Conservation (phyloP, 768 basidiomycete genomes). For the Pulveroboletus frians region DNA sequence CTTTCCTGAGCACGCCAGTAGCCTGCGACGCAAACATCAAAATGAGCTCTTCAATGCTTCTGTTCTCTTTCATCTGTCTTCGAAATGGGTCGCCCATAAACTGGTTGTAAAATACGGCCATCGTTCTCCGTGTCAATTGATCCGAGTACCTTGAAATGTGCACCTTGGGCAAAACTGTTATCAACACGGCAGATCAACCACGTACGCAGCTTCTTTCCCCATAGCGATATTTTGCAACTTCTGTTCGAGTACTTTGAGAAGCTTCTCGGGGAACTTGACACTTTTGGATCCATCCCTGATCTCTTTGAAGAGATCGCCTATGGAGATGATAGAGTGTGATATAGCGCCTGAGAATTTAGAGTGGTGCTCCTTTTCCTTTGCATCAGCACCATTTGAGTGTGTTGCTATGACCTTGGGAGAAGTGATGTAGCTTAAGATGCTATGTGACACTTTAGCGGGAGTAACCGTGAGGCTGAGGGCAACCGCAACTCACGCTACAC, state of each 20-base stretch:
- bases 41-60: constrained; percentile 96
- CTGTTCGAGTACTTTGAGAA: constrained; percentile 85
- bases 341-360: constrained; percentile 63
- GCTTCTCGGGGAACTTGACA: constrained; percentile 91
- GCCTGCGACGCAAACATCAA: constrained; percentile 93
- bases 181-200: constrained; percentile 16
- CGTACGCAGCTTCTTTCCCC: constrained; percentile 87
- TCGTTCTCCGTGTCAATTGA: constrained; percentile 81
- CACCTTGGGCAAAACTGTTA: constrained; percentile 3
- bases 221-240: constrained; percentile 89
- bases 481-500: constrained; percentile 65
- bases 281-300: constrained; percentile 73
- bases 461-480: not conserved
- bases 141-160: constrained; percentile 67
- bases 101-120: constrained; percentile 90
- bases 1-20: constrained; percentile 83
- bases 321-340: constrained; percentile 47
- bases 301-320: constrained; percentile 80
- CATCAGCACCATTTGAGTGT: constrained; percentile 32
- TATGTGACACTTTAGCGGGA: constrained; percentile 28
- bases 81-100: constrained; percentile 83
- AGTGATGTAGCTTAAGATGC: constrained; percentile 68
- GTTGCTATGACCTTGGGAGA: constrained; percentile 47
- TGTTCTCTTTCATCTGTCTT: constrained; percentile 89
- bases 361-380: constrained; percentile 59